A percentile compares a stretch with the other conserved stretches of the same genome.
Evolutionary conservation across 2,329 filamentous ascomycete species (phyloP).

Genomic region (Colletotrichum caudatum): DNA sequence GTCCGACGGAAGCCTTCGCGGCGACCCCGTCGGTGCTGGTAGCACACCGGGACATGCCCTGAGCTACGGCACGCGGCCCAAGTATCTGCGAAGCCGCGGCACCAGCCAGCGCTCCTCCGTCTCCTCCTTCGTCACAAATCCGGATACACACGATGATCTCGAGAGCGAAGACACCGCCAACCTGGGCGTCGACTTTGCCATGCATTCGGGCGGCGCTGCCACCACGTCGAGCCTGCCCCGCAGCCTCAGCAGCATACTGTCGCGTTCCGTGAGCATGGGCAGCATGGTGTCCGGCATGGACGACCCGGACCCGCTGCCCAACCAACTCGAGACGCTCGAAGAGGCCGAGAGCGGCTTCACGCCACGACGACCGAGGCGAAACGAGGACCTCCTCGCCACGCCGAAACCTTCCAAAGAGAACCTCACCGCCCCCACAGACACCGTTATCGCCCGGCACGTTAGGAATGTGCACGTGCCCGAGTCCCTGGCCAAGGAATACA

Average conservation of each 20-base stretch:
- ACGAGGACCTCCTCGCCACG: slow-evolving; percentile 71
- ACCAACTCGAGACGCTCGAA: slow-evolving; percentile 62
- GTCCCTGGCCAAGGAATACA: slow-evolving; percentile 87
- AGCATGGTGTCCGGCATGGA: slow-evolving; percentile 85
- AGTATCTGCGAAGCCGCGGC: slow-evolving; percentile 69
- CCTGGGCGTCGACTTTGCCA: slow-evolving; percentile 78
- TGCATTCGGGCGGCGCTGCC: slow-evolving; percentile 83
- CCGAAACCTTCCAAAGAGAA: slow-evolving; percentile 72
- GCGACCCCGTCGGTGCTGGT: slow-evolving; percentile 56
- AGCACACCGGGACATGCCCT: slow-evolving; percentile 61
- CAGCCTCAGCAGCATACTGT: slow-evolving; percentile 68
- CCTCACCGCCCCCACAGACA: slow-evolving; percentile 81
- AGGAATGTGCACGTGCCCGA: slow-evolving; percentile 92
- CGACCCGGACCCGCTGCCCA: slow-evolving; percentile 63
- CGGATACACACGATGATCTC: slow-evolving; percentile 68
- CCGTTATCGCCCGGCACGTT: slow-evolving; percentile 87
- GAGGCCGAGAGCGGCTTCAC: slow-evolving; percentile 58
- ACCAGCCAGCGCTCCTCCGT: slow-evolving; percentile 71
- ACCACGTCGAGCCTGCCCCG: slow-evolving; percentile 66
- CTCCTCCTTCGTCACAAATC: slow-evolving; percentile 68
- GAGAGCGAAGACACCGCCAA: slow-evolving; percentile 81
- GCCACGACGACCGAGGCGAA: slow-evolving; percentile 50
- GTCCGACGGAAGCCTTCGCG: slow-evolving; percentile 51
- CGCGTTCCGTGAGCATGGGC: slow-evolving; percentile 85
- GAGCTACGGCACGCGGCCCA: slow-evolving; percentile 62